phyloP scores from a whole-genome alignment of 805 yeast species.

The Ogataea parapolymorpha region DNA sequence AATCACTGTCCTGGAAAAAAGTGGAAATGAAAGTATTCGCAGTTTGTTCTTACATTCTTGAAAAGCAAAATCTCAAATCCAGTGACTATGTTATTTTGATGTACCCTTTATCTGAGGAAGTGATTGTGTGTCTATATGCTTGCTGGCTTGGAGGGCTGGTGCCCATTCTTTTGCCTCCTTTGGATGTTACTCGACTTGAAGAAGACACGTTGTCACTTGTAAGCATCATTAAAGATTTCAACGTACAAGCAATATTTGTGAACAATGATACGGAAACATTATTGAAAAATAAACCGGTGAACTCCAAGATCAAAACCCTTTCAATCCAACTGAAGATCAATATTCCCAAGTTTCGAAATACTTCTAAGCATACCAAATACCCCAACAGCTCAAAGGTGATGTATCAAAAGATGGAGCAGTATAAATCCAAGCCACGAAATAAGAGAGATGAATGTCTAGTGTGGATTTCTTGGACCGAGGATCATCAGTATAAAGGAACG shows the following conservation, averaged over 20 bases:
- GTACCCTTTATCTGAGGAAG: slow-evolving; percentile 87
- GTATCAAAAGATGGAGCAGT: slow-evolving; percentile 41
- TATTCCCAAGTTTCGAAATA: slow-evolving; percentile 60
- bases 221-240: slow-evolving; percentile 65
- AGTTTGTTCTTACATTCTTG: slow-evolving; percentile 65
- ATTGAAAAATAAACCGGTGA: slow-evolving; percentile 64
- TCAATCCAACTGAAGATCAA: slow-evolving; percentile 23
- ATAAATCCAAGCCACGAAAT: slow-evolving; percentile 27
- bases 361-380: slow-evolving; percentile 51
- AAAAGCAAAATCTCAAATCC: slow-evolving; percentile 57
- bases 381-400: slow-evolving; percentile 34
- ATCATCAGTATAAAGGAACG: slow-evolving; percentile 61
- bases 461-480: slow-evolving; percentile 71
- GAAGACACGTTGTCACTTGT: slow-evolving; percentile 73
- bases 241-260: slow-evolving; percentile 67
- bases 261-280: slow-evolving; percentile 71
- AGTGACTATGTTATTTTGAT: slow-evolving; percentile 77
- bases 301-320: slow-evolving; percentile 51
- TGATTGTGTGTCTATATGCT: slow-evolving; percentile 76
- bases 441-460: slow-evolving; percentile 44
- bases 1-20: slow-evolving; percentile 71
- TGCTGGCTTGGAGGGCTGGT: slow-evolving; percentile 79
- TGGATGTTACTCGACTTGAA: slow-evolving; percentile 53
- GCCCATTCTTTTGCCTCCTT: slow-evolving; percentile 72
- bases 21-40: slow-evolving; percentile 76